phyloP scores from a whole-genome alignment of 1,139 yeast species.

The Groenewaldozyma sp. region DNA sequence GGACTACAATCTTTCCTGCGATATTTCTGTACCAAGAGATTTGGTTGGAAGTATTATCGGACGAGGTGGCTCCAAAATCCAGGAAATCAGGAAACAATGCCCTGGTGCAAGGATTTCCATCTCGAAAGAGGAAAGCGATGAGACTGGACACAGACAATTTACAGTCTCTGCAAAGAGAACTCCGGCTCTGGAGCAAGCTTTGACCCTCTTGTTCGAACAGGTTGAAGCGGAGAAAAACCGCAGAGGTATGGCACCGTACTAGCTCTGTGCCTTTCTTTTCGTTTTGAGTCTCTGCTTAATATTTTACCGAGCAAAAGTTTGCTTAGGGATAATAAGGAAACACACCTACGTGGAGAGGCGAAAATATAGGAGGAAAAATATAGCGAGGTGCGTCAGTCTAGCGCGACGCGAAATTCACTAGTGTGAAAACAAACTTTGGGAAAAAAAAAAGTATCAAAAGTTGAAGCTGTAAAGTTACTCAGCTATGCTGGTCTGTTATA shows the following conservation, averaged over 20 bases:
- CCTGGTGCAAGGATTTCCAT: slow-evolving; percentile 78
- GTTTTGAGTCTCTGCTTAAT: too few species aligned
- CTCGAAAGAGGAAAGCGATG: slow-evolving; percentile 56
- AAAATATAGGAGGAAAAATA: too few species aligned
- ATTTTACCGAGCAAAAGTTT: too few species aligned
- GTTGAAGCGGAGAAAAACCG: slow-evolving; percentile 71
- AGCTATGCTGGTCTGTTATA: too few species aligned
- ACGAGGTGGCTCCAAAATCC: slow-evolving; percentile 76
- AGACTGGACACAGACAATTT: slow-evolving; percentile 57
- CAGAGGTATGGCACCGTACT: slow-evolving; percentile 28
- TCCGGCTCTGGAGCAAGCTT: slow-evolving; percentile 33
- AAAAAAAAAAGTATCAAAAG: too few species aligned
- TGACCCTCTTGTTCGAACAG: slow-evolving; percentile 59
- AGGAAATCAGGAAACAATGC: slow-evolving; percentile 62
- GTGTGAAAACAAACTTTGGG: too few species aligned
- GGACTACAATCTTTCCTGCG: slow-evolving; percentile 4
- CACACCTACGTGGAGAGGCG: too few species aligned
- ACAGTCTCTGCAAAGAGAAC: slow-evolving; percentile 53
- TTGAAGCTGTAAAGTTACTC: too few species aligned
- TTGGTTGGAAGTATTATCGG: slow-evolving; percentile 91
- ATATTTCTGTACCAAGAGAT: slow-evolving; percentile 60
- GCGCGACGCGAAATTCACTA: too few species aligned
- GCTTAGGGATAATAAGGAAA: too few species aligned
- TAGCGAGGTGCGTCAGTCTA: too few species aligned
- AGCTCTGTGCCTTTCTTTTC: too few species aligned